Conservation (phyloP, 345 rosid genomes). For the Eutrema heterophyllum region DNA sequence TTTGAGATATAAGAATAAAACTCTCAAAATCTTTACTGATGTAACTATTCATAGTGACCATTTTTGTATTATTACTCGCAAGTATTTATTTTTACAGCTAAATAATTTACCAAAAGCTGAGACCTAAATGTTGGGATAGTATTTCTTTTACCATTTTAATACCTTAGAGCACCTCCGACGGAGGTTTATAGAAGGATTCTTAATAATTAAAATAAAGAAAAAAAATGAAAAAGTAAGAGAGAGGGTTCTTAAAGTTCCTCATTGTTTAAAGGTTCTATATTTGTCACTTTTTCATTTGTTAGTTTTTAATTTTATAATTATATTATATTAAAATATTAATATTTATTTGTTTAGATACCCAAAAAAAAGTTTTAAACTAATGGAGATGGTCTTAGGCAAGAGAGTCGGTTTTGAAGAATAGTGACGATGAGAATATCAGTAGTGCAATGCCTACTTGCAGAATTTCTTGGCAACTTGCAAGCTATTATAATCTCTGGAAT, state of each 20-base stretch:
- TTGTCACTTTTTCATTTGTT: no score
- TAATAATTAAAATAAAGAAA: no score
- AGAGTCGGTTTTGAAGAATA: not conserved
- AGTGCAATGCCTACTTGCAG: slow-evolving; percentile 36
- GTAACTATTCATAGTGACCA: not conserved
- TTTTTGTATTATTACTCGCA: not conserved
- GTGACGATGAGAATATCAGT: slow-evolving; percentile 25
- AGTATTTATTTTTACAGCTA: not conserved
- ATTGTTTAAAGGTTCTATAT: no score
- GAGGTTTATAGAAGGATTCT: no score
- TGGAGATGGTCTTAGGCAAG: no score
- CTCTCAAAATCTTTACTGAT: slow-evolving; percentile 18
- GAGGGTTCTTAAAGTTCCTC: no score
- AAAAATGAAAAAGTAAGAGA: no score
- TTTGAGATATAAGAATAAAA: slow-evolving; percentile 12
- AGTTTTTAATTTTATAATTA: no score
- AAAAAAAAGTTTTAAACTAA: no score
- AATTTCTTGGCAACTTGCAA: slow-evolving; percentile 53
- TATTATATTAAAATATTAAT: no score
- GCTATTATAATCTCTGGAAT: slow-evolving; percentile 28
- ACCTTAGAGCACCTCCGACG: no score
- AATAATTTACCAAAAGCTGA: not conserved
- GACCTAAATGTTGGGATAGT: not conserved
- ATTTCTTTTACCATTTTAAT: not conserved
- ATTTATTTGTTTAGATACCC: no score